Base-by-base conservation (phyloP, 768 basidiomycete species). In the Scleroderma bovista region DNA sequence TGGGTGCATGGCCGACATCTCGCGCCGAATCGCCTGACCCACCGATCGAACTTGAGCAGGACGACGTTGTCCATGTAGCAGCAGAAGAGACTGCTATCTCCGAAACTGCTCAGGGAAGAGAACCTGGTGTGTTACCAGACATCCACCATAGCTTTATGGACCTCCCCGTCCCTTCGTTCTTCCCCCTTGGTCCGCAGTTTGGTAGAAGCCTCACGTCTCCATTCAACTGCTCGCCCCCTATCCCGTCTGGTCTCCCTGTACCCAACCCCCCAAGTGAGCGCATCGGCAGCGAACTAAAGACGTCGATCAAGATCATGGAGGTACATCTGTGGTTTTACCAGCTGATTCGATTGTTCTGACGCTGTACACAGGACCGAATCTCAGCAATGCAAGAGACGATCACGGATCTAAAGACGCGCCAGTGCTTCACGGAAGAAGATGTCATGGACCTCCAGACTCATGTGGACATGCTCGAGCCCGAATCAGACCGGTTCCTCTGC, bases 1-100 rank as follows among this genome's bases (percentile, higher is more conserved):
- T 77, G 12, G 75, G 73, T 22, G 73, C 73, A 23, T 77, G 74
- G 71, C 72, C 75, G 11, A 54, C 51, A 48, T 72, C 70, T 11
- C 67, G 68, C 38, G 66, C 62, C 7, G 59, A 66, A 29, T 72
- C 69, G n/a, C 65, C 66, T 23, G 57, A 48, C 24, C 42, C 57
- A 15, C 51, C 50, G 15, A 46, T 54, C 38, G 58, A 51, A 47
- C 41, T 45, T 24, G 63, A 15, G 2, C 55, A 46, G 33, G 44
- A 49, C 4, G 60, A 64, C 24, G 37, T 40, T 1, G 43, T 37
- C 12, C 46, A 29, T 24, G 41, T 17, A 29, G n/a, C 24, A 43
- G 41, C 16, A 15, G 24, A 47, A 17, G 44, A 3, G 6, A 32
- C 48, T 19, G 52, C 55, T 19, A 49, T 36, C 22, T 41, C 29